These are phyloP conservation scores for Smallanthus sonchifolius DNA, from an alignment of 129 eudicot species.

Conservation along the genomic window DNA sequence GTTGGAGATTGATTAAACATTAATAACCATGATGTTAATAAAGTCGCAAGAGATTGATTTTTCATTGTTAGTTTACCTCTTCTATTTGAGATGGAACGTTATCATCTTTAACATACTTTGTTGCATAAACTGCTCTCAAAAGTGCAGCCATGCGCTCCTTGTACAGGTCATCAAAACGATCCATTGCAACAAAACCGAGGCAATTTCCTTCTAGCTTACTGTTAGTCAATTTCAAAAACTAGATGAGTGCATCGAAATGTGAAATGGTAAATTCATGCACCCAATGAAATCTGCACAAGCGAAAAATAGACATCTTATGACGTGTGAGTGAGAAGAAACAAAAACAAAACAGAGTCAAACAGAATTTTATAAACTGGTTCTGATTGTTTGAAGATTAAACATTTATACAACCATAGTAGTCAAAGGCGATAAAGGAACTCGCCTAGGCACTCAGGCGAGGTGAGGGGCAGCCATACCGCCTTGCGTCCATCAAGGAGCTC, in stretches of 20 bases:
- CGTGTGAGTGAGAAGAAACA: neutral
- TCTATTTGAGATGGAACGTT: slow-evolving; percentile 67
- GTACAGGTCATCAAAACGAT: slow-evolving; percentile 24
- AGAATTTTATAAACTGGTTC: neutral
- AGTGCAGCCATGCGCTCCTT: slow-evolving; percentile 51
- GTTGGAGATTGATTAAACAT: neutral
- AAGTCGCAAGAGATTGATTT: neutral
- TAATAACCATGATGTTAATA: neutral
- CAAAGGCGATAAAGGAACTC: too few relatives aligned
- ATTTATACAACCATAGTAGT: neutral
- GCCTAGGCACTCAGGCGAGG: too few relatives aligned
- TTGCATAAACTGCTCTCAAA: slow-evolving; percentile 42
- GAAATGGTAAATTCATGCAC: neutral
- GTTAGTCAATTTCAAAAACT: neutral
- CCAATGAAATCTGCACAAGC: slow-evolving; percentile 12
- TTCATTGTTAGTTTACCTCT: slow-evolving; percentile 47
- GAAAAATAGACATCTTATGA: neutral
- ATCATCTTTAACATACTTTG: slow-evolving; percentile 45
- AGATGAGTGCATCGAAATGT: slow-evolving; percentile 2
- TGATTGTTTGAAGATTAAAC: neutral
- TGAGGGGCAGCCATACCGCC: too few relatives aligned
- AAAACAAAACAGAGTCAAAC: neutral
- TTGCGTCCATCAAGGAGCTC: too few relatives aligned
- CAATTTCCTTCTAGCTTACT: neutral
- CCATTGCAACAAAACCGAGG: slow-evolving; percentile 34